Percentiles rank a stretch among this genome's conserved stretches.
phyloP scores from a whole-genome alignment of 2,329 filamentous ascomycete species.

The Sclerotinia borealis region DNA sequence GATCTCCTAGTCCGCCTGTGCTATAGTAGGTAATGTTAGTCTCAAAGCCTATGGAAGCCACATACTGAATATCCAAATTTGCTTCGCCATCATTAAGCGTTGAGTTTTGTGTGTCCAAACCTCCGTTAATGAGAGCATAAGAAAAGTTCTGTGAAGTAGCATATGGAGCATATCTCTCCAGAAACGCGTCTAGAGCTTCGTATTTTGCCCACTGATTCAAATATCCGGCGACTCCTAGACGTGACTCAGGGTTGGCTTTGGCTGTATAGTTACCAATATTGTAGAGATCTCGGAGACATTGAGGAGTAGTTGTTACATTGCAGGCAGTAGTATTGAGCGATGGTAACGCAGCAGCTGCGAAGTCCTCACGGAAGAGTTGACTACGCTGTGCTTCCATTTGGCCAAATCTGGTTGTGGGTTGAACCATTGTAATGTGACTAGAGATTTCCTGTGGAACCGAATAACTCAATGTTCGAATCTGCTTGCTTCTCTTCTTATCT shows the following conservation, averaged over 20 bases:
- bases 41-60: slow-evolving; percentile 46
- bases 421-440: slow-evolving; percentile 36
- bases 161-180: slow-evolving; percentile 20
- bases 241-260: slow-evolving; percentile 42
- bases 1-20: slow-evolving; percentile 46
- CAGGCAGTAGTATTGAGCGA: slow-evolving; percentile 22
- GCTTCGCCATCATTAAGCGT: slow-evolving; percentile 34
- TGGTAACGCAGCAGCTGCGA: slow-evolving; percentile 22
- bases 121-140: slow-evolving; percentile 28
- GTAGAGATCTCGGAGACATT: slow-evolving; percentile 33
- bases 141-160: slow-evolving; percentile 26
- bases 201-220: slow-evolving; percentile 28
- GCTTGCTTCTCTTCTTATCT: slow-evolving; percentile 38
- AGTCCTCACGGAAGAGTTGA: slow-evolving; percentile 20
- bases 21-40: slow-evolving; percentile 48
- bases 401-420: slow-evolving; percentile 46
- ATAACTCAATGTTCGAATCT: slow-evolving; percentile 44
- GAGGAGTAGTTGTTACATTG: slow-evolving; percentile 31
- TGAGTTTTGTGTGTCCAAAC: slow-evolving; percentile 34
- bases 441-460: slow-evolving; percentile 34
- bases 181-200: slow-evolving; percentile 20
- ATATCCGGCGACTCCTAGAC: slow-evolving; percentile 54
- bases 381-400: slow-evolving; percentile 25
- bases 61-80: slow-evolving; percentile 43
- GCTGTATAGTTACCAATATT: slow-evolving; percentile 43